phyloP scores from a whole-genome alignment of 1,284 basidiomycete species.

The Inonotus obliquus region DNA sequence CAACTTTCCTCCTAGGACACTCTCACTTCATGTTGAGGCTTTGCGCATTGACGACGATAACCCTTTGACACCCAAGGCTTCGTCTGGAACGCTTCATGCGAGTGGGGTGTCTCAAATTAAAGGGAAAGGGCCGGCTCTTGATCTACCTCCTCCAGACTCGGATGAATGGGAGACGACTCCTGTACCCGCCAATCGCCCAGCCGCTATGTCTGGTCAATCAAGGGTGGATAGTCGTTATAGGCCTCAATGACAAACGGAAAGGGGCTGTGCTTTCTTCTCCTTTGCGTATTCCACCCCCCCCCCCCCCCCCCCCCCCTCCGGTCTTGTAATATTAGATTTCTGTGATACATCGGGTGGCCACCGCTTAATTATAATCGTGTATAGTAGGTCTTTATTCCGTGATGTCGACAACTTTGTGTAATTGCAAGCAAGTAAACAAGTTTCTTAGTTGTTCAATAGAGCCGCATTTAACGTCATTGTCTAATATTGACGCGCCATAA shows the following conservation, averaged over 20 bases:
- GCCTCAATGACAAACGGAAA: neutral
- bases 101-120: conserved; percentile 10
- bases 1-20: conserved; percentile 18
- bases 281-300: too few species aligned
- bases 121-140: conserved; percentile 20
- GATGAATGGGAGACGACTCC: conserved; percentile 40
- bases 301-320: too few species aligned
- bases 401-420: neutral
- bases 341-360: too few species aligned
- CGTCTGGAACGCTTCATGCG: conserved; percentile 2
- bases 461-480: too few species aligned
- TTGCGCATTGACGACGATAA: conserved; percentile 14
- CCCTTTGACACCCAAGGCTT: conserved; percentile 9
- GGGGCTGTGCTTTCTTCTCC: neutral
- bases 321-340: too few species aligned
- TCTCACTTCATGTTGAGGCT: conserved; percentile 12
- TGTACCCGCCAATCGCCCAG: conserved; percentile 1
- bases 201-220: neutral
- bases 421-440: neutral
- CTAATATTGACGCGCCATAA: too few species aligned
- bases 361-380: neutral
- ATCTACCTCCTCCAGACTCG: conserved; percentile 44
- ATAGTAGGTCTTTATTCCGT: neutral
- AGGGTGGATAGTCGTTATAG: neutral
- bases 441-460: neutral